Percentiles rank a stretch among this genome's conserved stretches.
Conservation (phyloP, 164 flowering plant genomes). For the Macadamia tetraphylla region DNA sequence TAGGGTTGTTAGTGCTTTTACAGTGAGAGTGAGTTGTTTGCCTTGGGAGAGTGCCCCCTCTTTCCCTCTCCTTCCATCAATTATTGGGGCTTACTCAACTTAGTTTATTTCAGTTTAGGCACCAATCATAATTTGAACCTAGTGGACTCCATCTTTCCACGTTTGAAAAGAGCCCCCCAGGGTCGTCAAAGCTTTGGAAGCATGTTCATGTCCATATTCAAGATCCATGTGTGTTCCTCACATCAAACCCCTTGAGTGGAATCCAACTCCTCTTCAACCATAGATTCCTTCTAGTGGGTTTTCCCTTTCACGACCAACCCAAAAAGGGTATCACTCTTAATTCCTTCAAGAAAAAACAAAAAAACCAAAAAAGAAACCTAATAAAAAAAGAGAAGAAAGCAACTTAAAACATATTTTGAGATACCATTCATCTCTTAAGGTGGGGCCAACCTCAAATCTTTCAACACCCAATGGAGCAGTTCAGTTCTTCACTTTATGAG, state of each 20-base stretch:
- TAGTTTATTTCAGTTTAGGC: constrained; percentile 37
- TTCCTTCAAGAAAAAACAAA: constrained; percentile 3
- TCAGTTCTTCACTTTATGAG: constrained; percentile 12
- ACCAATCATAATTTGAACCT: constrained; percentile 44
- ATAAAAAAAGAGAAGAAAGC: not conserved
- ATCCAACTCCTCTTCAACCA: constrained; percentile 80
- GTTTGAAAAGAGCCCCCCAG: constrained; percentile 25
- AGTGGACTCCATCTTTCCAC: constrained; percentile 68
- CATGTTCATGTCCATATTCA: constrained; percentile 45
- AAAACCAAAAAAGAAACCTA: not conserved
- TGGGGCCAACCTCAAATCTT: constrained; percentile 35
- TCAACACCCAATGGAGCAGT: constrained; percentile 29
- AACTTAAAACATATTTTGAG: not conserved
- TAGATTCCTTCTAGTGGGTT: constrained; percentile 25
- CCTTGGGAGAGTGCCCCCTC: constrained; percentile 11
- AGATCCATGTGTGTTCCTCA: constrained; percentile 47
- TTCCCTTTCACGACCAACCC: constrained; percentile 56
- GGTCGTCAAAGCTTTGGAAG: constrained; percentile 39
- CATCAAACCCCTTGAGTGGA: constrained; percentile 56
- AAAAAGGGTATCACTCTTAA: constrained; percentile 10
- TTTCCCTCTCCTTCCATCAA: constrained; percentile 24
- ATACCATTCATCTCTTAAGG: constrained; percentile 15
- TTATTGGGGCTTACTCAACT: constrained; percentile 39
- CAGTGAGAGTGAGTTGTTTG: constrained; percentile 17
- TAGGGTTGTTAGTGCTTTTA: constrained; percentile 15